Base-by-base conservation (phyloP, 2,329 filamentous ascomycete genomes). In the Colletotrichum gigasporum region DNA sequence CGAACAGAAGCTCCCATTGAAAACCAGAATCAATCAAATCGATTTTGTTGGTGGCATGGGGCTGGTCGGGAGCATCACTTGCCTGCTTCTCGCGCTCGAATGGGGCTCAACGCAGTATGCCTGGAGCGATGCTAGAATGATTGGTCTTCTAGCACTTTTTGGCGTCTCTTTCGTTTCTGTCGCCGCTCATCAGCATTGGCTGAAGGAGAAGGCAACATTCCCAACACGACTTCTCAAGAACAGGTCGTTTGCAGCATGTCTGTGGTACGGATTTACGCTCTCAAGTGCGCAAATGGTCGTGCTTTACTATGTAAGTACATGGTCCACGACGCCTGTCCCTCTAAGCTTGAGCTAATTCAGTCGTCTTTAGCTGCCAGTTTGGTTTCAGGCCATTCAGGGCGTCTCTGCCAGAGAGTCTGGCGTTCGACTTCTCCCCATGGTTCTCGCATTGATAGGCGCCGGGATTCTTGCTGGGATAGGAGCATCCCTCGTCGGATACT, bases 301-400 rank as follows among this genome's bases (percentile, higher is more conserved):
- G 5, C 56, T 59, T 5, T 59, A 59, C 18, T 59, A 59, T 44
- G 56, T 59, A 8, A 59, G 56, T 39, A 12, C 12, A 16, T 45
- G 12, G 26, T 45, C 4, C 12, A 7, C 12, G 30, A 34, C 30
- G 7, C 7, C 30, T 34, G 30, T 7, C 30, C 12, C 5, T 4
- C 10, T 14, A 28, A n/a, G n/a, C n/a, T n/a, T n/a, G n/a, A n/a
- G n/a, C n/a, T n/a, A n/a, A n/a, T n/a, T n/a, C n/a, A n/a, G n/a
- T n/a, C n/a, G n/a, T n/a, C 5, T 5, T 9, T 80, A 77, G 64
- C 57, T 81, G 2, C 78, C 80, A 1, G 76, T 82, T 28, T 83
- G 79, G 78, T 83, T 83, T 71, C 79, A 82, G 66, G 76, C 79
- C 4, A 76, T 83, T 8, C 74, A 81, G 34, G 78, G 76, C n/a